A percentile compares a stretch with the other conserved stretches of the same genome.
These are phyloP conservation scores for Myxozyma nipponensis DNA, from an alignment of 805 yeast genomes.

Conservation along the genomic window DNA sequence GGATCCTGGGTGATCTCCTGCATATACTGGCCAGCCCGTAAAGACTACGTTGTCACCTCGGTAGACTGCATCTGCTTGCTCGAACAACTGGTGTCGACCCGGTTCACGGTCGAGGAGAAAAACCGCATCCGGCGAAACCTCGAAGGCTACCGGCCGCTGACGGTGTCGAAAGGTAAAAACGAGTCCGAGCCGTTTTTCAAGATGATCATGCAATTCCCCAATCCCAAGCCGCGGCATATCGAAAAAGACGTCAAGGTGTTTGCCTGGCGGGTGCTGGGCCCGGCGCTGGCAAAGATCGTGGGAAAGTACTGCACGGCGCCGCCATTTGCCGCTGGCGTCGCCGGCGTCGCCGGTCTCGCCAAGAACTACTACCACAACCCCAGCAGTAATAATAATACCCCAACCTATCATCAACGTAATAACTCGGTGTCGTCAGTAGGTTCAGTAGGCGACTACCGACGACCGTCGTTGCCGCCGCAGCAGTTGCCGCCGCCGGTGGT, in stretches of 20 bases:
- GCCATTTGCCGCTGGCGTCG: not conserved
- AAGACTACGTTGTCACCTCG: conserved; percentile 55
- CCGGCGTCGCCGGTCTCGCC: no score
- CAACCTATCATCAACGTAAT: no score
- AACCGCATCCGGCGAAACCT: conserved; percentile 64
- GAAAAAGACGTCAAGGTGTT: conserved; percentile 69
- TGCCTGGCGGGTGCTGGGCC: conserved; percentile 51
- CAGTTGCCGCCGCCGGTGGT: not conserved
- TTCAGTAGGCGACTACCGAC: no score
- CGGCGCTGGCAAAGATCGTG: conserved; percentile 55
- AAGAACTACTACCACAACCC: no score
- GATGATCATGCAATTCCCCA: conserved; percentile 56
- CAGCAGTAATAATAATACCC: no score
- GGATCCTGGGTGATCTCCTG: conserved; percentile 38
- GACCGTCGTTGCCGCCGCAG: not conserved
- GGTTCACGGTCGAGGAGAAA: conserved; percentile 64
- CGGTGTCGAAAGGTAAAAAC: conserved; percentile 49
- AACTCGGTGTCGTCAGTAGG: no score
- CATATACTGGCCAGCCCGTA: conserved; percentile 52
- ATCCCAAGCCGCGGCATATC: conserved; percentile 64
- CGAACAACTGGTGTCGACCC: conserved; percentile 52
- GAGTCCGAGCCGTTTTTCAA: conserved; percentile 42
- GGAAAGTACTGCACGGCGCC: conserved; percentile 44
- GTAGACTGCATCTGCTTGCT: conserved; percentile 59
- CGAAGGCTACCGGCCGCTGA: conserved; percentile 59